phyloP scores from a whole-genome alignment of 2,329 filamentous ascomycete species.

The Cordyceps javanica region DNA sequence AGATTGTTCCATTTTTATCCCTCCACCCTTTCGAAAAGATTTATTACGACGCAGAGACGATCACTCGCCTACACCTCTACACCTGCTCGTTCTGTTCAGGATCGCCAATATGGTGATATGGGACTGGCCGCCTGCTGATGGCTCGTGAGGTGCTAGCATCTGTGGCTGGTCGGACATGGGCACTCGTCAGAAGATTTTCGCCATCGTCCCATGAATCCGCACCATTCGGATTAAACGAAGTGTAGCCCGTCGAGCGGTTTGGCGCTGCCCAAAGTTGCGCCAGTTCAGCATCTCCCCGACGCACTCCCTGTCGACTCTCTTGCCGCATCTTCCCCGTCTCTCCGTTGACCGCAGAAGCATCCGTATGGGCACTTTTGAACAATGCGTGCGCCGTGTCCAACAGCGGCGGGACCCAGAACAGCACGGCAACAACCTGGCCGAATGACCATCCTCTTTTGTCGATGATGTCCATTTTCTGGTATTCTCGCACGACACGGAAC shows the following conservation, averaged over 20 bases:
- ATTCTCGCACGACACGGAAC: background rate
- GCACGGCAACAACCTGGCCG: background rate
- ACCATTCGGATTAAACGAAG: background rate
- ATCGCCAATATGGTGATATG: background rate
- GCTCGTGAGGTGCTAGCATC: background rate
- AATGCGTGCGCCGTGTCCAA: background rate
- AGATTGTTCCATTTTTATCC: background rate
- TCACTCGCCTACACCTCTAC: background rate
- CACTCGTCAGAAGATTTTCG: background rate
- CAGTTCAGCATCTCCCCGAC: too few species aligned
- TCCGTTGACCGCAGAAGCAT: background rate
- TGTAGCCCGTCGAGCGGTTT: background rate
- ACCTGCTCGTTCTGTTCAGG: constrained; percentile 3
- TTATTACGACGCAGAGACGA: background rate
- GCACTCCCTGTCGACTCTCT: too few species aligned
- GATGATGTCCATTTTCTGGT: constrained; percentile 9
- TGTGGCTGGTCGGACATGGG: background rate
- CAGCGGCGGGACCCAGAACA: background rate
- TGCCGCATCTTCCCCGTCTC: background rate
- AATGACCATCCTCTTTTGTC: constrained; percentile 2
- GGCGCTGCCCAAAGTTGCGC: background rate
- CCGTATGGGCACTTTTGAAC: background rate
- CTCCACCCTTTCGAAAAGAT: background rate
- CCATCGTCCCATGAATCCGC: background rate
- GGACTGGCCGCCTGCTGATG: background rate